Base-by-base conservation (phyloP, 1,284 basidiomycete species). In the Ustilago hordei region DNA sequence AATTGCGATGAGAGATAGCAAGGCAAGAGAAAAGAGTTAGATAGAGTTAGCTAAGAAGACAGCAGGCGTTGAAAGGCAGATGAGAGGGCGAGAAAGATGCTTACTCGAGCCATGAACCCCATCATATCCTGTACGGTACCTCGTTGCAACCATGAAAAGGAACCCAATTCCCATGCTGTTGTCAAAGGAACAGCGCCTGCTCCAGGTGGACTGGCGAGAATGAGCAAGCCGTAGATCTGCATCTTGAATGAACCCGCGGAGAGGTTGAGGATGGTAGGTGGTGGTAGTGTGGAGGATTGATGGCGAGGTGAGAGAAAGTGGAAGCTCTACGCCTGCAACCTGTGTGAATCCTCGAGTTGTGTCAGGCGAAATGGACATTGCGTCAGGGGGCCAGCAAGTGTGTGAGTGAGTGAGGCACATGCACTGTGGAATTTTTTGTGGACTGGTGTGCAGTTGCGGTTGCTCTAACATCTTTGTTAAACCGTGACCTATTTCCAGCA, bases 131-230 rank as follows among this genome's bases (percentile, higher is more conserved):
- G 84, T 19, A 85, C 84, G 3, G 84, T 85, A 23, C 83, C 92
- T 69, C 91, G 89, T 87, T 98, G 95, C 87, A 97, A 95, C 89
- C 97, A 99, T 23, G 92, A 93, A 89, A 97, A 99, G 31, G 92
- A 92, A 53, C 92, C 93, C 15, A 99, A 90, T 86, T 99, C 96
- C 69, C 90, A 91, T 11, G 93, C 92, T 43, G 89, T 90, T 75
- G 90, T 89, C 38, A 99, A 91, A 32, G 87, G 84, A 39, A 92
- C 87, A 1, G 91, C 91, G 35, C 68, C 73, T 11, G 80, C 84
- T 11, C 84, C 84, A 15, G 84, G 81, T 32, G 83, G 81, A 57
- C 69, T 81, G 50, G 84, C 84, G 58, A 81, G 82, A 60, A 85
- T 73, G 55, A 85, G 63, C 61, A 85, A 53, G 36, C 70, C 70